Evolutionary conservation across 495 filamentous ascomycete genomes (phyloP).

Genomic region (Lineolata rhizophorae): DNA sequence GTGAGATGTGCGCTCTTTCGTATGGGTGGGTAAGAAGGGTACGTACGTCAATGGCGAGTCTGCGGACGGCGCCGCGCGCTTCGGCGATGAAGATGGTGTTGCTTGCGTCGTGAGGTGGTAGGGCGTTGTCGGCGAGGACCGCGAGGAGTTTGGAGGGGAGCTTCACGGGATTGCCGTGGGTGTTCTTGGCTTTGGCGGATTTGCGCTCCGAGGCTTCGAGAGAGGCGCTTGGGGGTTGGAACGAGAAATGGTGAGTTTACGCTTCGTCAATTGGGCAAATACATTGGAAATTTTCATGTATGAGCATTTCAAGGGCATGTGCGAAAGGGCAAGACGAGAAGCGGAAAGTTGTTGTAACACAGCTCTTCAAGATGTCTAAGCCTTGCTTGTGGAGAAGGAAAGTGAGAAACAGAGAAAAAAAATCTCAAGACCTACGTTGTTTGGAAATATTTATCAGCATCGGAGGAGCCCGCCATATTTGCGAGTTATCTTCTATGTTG

Average conservation of each 20-base stretch:
- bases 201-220: constrained; percentile 50
- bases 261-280: too few relatives aligned
- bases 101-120: constrained; percentile 32
- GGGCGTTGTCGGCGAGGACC: constrained; percentile 42
- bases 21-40: constrained; percentile 9
- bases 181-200: constrained; percentile 61
- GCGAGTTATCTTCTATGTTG: too few relatives aligned
- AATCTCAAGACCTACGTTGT: not conserved
- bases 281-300: too few relatives aligned
- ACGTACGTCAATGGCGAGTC: constrained; percentile 58
- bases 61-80: constrained; percentile 53
- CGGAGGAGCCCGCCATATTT: not conserved
- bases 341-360: too few relatives aligned
- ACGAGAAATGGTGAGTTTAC: too few relatives aligned
- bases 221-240: constrained; percentile 32
- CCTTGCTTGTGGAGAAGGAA: too few relatives aligned
- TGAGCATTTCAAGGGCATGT: too few relatives aligned
- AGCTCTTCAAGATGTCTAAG: too few relatives aligned
- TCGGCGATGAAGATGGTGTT: constrained; percentile 55
- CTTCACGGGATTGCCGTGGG: constrained; percentile 55
- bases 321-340: too few relatives aligned
- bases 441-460: not conserved
- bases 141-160: constrained; percentile 74
- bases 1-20: not conserved
- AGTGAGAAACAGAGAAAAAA: too few relatives aligned